phyloP scores from a whole-genome alignment of 805 yeast genomes.

The Kodamaea sagamina region DNA sequence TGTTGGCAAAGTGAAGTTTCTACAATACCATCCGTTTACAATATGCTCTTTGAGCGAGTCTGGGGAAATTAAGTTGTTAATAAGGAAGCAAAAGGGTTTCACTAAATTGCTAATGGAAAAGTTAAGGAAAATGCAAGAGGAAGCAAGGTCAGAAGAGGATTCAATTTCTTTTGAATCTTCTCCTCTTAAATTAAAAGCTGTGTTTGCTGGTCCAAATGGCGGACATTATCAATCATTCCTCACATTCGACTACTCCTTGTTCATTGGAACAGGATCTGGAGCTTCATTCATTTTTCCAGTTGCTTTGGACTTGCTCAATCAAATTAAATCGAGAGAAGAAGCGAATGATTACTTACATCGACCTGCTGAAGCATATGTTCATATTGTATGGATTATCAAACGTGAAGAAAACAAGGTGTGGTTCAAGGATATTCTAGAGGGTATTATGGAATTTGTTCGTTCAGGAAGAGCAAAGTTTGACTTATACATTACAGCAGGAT shows the following conservation, averaged over 20 bases:
- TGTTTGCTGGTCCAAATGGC: constrained; percentile 50
- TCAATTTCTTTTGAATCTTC: background rate
- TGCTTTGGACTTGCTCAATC: constrained; percentile 40
- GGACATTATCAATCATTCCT: constrained; percentile 42
- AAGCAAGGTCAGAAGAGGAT: constrained; percentile 15
- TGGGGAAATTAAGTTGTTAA: constrained; percentile 42
- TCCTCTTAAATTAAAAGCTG: constrained; percentile 31
- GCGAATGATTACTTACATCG: constrained; percentile 35
- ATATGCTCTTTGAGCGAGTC: constrained; percentile 41
- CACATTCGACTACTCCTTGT: constrained; percentile 42
- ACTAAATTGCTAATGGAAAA: constrained; percentile 38
- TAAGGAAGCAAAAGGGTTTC: constrained; percentile 45
- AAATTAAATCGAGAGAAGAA: constrained; percentile 27
- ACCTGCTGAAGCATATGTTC: constrained; percentile 28
- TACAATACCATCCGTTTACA: constrained; percentile 52
- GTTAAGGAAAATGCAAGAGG: constrained; percentile 22
- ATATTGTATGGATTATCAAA: constrained; percentile 37
- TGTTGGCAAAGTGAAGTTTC: constrained; percentile 36
- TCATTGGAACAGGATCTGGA: constrained; percentile 49
- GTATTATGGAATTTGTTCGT: constrained; percentile 26
- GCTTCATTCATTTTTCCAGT: constrained; percentile 49
- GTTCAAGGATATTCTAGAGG: constrained; percentile 37
- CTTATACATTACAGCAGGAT: constrained; percentile 31
- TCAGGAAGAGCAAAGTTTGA: constrained; percentile 27
- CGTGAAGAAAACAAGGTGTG: constrained; percentile 30